Evolutionary conservation across 1,284 basidiomycete genomes (phyloP).

Genomic region (Cryptococcus jaspeensis): DNA sequence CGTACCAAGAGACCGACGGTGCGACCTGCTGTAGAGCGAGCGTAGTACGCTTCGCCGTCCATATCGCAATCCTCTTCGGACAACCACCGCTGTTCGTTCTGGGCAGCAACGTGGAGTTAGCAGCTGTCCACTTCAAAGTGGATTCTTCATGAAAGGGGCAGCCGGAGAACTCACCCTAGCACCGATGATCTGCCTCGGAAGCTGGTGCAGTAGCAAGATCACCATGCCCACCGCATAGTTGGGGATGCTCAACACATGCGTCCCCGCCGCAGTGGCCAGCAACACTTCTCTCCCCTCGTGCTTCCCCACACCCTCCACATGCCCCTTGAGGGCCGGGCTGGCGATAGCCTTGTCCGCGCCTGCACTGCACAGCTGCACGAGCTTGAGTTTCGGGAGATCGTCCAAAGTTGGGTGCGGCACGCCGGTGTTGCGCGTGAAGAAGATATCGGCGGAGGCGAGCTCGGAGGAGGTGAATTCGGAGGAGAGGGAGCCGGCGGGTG

Average conservation of each 20-base stretch:
- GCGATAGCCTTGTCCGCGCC: constrained; percentile 34
- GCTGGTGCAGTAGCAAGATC: constrained; percentile 38
- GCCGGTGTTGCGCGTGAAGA: constrained; percentile 12
- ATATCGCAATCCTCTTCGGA: constrained; percentile 28
- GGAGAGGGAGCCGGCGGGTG: background rate
- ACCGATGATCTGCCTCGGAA: constrained; percentile 34
- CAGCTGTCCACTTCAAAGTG: too few relatives aligned
- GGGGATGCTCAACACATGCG: constrained; percentile 45
- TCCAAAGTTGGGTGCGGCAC: constrained; percentile 14
- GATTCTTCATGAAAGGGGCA: background rate
- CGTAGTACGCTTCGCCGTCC: constrained; percentile 27
- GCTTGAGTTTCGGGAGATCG: constrained; percentile 29
- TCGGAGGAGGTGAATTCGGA: constrained; percentile 9
- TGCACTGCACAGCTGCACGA: constrained; percentile 40
- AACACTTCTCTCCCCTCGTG: constrained; percentile 18
- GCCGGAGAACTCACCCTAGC: constrained; percentile 27
- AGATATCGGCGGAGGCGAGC: constrained; percentile 10
- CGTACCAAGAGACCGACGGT: constrained; percentile 46
- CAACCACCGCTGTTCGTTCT: constrained; percentile 34
- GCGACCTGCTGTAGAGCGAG: constrained; percentile 31
- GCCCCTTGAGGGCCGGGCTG: constrained; percentile 15
- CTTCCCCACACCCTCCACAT: background rate
- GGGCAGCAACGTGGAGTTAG: background rate
- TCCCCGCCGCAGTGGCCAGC: constrained; percentile 41
- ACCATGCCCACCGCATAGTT: constrained; percentile 40